Percentiles rank a stretch among this genome's conserved stretches.
Conservation (phyloP, 148 eudicot species). For the Camellia japonica region DNA sequence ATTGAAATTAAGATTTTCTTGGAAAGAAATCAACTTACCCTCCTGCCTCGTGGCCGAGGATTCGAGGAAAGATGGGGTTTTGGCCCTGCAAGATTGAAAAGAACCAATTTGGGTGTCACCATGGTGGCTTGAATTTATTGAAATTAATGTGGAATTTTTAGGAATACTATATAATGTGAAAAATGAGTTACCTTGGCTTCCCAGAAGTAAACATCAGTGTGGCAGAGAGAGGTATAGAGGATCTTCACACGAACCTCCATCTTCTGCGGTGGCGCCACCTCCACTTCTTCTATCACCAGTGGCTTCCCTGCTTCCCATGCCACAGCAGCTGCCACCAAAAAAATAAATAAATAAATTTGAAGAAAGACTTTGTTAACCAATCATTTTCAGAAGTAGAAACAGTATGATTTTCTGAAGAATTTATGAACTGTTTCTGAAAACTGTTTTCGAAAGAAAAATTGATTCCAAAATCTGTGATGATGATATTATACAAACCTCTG, state of each 20-base stretch:
- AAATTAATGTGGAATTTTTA: not conserved
- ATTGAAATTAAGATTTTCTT: too few species aligned
- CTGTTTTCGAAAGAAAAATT: too few species aligned
- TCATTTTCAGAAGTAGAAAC: not conserved
- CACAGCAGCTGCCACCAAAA: slow-evolving; percentile 39
- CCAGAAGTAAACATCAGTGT: slow-evolving; percentile 43
- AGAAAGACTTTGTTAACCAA: not conserved
- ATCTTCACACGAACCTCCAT: slow-evolving; percentile 37
- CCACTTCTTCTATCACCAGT: slow-evolving; percentile 47
- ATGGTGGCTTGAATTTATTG: not conserved
- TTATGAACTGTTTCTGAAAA: too few species aligned
- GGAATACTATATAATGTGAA: too few species aligned
- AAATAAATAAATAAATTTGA: not conserved
- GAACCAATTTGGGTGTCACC: slow-evolving; percentile 14
- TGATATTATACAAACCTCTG: slow-evolving; percentile 12
- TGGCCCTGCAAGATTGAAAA: slow-evolving; percentile 23
- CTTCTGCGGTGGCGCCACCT: slow-evolving; percentile 48
- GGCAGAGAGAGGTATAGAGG: slow-evolving; percentile 38
- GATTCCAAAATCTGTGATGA: too few species aligned
- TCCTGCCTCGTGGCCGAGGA: slow-evolving; percentile 53
- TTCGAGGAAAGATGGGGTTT: slow-evolving; percentile 35
- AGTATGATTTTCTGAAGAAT: not conserved
- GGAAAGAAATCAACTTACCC: slow-evolving; percentile 26
- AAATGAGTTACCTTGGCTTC: slow-evolving; percentile 27
- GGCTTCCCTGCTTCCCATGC: slow-evolving; percentile 49